Evolutionary conservation across 768 basidiomycete species (phyloP).

Genomic region (Lentinula raphanica): DNA sequence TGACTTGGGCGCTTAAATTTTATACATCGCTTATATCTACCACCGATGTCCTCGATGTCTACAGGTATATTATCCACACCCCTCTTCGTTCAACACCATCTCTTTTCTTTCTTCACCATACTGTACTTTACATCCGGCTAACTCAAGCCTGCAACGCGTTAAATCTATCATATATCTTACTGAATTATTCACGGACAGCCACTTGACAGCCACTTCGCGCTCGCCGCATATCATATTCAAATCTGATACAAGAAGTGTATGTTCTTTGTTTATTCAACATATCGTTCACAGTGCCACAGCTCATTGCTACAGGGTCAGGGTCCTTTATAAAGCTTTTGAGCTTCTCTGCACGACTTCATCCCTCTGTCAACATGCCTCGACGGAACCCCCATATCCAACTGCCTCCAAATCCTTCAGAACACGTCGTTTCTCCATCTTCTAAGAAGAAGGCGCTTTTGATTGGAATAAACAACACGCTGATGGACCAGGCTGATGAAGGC

Average conservation of each 20-base stretch:
- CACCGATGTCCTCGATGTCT: neutral
- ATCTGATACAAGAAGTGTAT: too few species aligned
- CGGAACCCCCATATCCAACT: neutral
- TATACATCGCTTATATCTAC: neutral
- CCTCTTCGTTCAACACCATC: too few species aligned
- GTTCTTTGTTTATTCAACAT: neutral
- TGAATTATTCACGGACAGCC: neutral
- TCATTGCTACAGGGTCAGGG: neutral
- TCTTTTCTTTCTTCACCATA: neutral
- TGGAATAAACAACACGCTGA: conserved; percentile 27
- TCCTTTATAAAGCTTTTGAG: neutral
- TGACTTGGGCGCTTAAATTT: neutral
- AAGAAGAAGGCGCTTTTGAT: conserved; percentile 31
- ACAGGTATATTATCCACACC: neutral
- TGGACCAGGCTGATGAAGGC: conserved; percentile 8
- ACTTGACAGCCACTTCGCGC: neutral
- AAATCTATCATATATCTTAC: neutral
- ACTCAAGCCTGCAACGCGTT: neutral
- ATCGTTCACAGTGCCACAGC: neutral
- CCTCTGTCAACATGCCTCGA: neutral
- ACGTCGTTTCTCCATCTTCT: neutral
- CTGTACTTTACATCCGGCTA: neutral
- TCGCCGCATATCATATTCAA: neutral
- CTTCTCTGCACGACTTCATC: neutral
- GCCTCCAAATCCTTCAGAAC: neutral